These are phyloP conservation scores for Paramyrothecium roridum DNA, from an alignment of 2,329 filamentous ascomycete genomes.

Conservation along the genomic window DNA sequence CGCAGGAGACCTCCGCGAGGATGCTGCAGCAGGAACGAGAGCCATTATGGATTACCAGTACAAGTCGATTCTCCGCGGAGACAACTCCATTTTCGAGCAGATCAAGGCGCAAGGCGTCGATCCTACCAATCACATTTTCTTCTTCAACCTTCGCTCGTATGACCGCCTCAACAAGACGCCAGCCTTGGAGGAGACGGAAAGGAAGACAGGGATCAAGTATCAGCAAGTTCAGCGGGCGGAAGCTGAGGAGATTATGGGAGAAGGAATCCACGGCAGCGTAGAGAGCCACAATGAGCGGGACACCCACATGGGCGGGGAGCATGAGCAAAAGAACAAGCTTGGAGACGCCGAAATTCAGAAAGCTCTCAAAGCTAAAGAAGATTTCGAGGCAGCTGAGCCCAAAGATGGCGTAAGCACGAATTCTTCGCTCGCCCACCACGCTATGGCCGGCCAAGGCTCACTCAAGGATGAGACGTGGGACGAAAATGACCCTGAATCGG, in stretches of 20 bases:
- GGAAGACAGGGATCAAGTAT: constrained; percentile 79
- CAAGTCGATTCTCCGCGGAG: constrained; percentile 89
- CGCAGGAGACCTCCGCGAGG: constrained; percentile 81
- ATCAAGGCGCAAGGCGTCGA: constrained; percentile 72
- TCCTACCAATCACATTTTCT: constrained; percentile 77
- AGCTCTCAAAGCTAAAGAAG: constrained; percentile 44
- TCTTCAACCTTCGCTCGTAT: constrained; percentile 92
- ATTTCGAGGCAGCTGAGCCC: constrained; percentile 47
- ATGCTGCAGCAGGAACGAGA: constrained; percentile 79
- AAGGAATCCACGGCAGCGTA: constrained; percentile 61
- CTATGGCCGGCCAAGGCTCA: constrained; percentile 66
- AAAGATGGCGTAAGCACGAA: constrained; percentile 34
- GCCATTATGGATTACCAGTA: constrained; percentile 99
- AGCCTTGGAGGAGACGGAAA: constrained; percentile 69
- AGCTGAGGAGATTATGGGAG: constrained; percentile 82
- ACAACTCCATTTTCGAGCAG: constrained; percentile 84
- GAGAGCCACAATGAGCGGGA: constrained; percentile 44
- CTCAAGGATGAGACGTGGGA: constrained; percentile 73
- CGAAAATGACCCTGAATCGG: constrained; percentile 64
- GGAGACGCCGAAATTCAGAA: constrained; percentile 29
- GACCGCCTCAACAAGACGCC: constrained; percentile 86
- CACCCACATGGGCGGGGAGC: constrained; percentile 42
- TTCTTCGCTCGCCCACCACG: constrained; percentile 66
- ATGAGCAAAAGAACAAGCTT: constrained; percentile 28
- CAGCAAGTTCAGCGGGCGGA: constrained; percentile 83